A percentile compares a stretch with the other conserved stretches of the same genome.
Evolutionary conservation across 140 eudicot genomes (phyloP).

Genomic region (Ambrosia hybrid): DNA sequence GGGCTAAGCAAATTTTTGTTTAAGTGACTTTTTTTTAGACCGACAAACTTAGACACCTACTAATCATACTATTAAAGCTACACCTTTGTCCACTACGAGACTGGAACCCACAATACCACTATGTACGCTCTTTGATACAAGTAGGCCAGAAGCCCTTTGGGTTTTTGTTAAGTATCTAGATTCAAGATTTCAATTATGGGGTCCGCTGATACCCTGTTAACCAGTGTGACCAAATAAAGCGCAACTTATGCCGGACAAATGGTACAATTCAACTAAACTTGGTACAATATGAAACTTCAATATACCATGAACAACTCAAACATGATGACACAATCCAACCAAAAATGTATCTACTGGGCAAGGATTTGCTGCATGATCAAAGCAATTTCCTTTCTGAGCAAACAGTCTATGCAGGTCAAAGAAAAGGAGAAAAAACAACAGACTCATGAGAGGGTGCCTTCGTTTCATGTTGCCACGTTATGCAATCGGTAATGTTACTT

Average conservation of each 20-base stretch:
- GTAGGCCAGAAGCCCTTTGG: too few species aligned
- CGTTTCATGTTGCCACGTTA: conserved; percentile 22
- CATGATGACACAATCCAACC: background rate
- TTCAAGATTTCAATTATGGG: background rate
- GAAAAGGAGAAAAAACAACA: conserved; percentile 49
- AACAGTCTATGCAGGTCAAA: conserved; percentile 49
- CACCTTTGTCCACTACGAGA: too few species aligned
- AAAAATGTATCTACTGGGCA: conserved; percentile 38
- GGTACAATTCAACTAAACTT: background rate
- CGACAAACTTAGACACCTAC: too few species aligned
- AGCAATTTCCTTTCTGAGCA: conserved; percentile 53
- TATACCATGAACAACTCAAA: background rate
- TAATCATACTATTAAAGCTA: too few species aligned
- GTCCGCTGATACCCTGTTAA: too few species aligned
- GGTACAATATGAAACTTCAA: background rate
- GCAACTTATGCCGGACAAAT: too few species aligned
- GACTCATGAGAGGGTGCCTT: conserved; percentile 23
- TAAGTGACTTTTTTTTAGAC: too few species aligned
- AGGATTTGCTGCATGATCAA: conserved; percentile 58
- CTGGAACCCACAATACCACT: too few species aligned
- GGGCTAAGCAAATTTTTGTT: too few species aligned
- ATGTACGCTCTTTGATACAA: too few species aligned
- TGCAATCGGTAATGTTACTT: conserved; percentile 25
- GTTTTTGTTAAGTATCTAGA: background rate
- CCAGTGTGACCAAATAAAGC: too few species aligned